Conservation (phyloP, 129 eudicot genomes). For the Calendula officinalis region DNA sequence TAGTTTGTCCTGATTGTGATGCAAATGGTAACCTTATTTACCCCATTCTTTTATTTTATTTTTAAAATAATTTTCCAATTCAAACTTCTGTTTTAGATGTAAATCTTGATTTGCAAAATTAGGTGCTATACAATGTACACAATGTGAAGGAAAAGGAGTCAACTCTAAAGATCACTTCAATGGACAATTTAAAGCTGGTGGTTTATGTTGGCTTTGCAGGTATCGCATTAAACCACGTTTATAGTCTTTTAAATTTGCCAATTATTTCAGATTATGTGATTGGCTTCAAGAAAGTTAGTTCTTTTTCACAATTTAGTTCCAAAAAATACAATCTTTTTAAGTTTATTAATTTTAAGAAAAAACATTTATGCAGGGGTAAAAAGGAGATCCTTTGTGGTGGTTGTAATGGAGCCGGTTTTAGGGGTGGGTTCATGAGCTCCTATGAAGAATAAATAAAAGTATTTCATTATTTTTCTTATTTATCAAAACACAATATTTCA, state of each 20-base stretch:
- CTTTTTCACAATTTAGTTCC: neutral
- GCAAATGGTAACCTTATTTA: conserved; percentile 52
- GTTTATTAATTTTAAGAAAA: neutral
- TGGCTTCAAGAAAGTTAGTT: neutral
- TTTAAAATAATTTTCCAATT: neutral
- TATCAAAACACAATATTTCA: neutral
- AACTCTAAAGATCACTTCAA: conserved; percentile 73
- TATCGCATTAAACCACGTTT: conserved; percentile 17
- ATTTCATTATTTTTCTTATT: neutral
- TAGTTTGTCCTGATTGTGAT: conserved; percentile 57
- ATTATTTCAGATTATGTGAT: conserved; percentile 4
- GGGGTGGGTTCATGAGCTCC: conserved; percentile 75
- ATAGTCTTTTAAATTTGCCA: neutral
- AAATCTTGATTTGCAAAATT: conserved; percentile 2
- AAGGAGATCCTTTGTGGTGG: conserved; percentile 66
- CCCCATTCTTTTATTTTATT: neutral
- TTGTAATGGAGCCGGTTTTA: conserved; percentile 76
- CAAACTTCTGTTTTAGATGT: neutral
- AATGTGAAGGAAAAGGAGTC: conserved; percentile 63
- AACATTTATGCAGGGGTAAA: conserved; percentile 50
- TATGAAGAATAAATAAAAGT: conserved; percentile 16
- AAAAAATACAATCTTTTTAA: neutral
- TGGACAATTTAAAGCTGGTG: conserved; percentile 74
- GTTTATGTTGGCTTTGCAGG: conserved; percentile 83
- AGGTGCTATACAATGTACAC: conserved; percentile 50